Evolutionary conservation across 2,329 filamentous ascomycete species (phyloP), one percentile per base, ranked within the genome.

Genomic region (Nigrograna mackinnonii): DNA sequence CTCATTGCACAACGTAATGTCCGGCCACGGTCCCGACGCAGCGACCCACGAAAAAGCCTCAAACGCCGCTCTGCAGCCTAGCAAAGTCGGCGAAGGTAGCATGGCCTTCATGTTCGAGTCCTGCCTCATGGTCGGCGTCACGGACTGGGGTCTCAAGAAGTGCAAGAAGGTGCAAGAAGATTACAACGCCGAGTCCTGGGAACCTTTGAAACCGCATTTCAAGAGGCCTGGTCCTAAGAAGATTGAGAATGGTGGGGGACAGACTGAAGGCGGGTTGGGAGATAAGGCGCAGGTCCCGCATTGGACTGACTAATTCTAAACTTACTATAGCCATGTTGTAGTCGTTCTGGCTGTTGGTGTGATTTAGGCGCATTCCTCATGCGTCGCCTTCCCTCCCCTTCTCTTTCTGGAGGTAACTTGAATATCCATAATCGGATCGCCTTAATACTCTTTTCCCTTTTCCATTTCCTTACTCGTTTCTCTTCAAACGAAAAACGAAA

Each of bases 151-250:
- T 2, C 67, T 88, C 48, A 85, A 82, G 66, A 80, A 80, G 48
- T 92, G 84, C 61, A 70, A 77, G 57, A 88, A 87, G 68, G 79
- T 87, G 30, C 85, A 88, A 71, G 76, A 82, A 52, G 80, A 80
- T 43, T 95, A 94, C 60, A 91, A 83, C 62, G 82, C 84, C 43
- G 87, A 95, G 73, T 91, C 87, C 64, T 96, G 90, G 90, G 83
- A 73, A 54, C 66, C 70, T 12, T 49, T 78, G 52, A 75, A 75
- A 58, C 62, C 73, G 44, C 71, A 70, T 41, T 78, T 78, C 43
- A 64, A 58, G 52, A 51, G 57, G 41, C 55, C 55, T 14, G 50
- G 49, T 3, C 49, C 52, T 5, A 49, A 49, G 41, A 61, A 61
- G 44, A 58, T 63, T 22, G 54, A 58, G 6, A 62, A 63, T 42